Evolutionary conservation across 108 stramenopile species (phyloP).

Genomic region (Parietichytrium sp.): DNA sequence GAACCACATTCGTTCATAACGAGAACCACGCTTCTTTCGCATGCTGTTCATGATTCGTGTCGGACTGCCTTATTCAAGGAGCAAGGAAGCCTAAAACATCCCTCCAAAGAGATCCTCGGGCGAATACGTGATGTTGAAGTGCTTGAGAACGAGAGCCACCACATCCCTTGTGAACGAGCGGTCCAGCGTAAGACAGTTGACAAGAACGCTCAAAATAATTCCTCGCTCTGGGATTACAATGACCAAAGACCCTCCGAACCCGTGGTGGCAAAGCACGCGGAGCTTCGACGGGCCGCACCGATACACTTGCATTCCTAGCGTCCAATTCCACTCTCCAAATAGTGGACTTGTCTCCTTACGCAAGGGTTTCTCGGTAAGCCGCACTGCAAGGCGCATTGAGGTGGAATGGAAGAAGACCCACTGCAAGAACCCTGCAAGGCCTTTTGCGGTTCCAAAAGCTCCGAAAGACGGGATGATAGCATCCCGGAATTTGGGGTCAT

Average conservation of each 20-base stretch:
- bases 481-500: not conserved
- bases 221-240: not conserved
- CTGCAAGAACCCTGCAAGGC: not conserved
- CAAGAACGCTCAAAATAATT: not conserved
- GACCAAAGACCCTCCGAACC: not conserved
- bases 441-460: not conserved
- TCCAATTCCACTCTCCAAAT: not conserved
- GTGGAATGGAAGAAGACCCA: not conserved
- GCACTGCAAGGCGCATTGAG: not conserved
- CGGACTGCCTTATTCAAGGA: no score
- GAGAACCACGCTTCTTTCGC: no score
- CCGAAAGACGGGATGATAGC: not conserved
- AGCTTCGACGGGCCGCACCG: not conserved
- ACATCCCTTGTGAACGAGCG: not conserved
- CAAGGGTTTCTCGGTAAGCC: not conserved
- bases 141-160: not conserved
- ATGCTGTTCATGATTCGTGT: no score
- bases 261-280: not conserved
- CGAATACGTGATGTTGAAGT: not conserved
- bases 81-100: conserved; percentile 38
- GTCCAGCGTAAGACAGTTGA: conserved; percentile 12
- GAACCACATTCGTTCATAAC: no score
- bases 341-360: conserved; percentile 17
- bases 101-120: not conserved
- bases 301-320: not conserved